A percentile compares a stretch with the other conserved stretches of the same genome.
phyloP scores from a whole-genome alignment of 768 basidiomycete species.

The Suillus subaureus region DNA sequence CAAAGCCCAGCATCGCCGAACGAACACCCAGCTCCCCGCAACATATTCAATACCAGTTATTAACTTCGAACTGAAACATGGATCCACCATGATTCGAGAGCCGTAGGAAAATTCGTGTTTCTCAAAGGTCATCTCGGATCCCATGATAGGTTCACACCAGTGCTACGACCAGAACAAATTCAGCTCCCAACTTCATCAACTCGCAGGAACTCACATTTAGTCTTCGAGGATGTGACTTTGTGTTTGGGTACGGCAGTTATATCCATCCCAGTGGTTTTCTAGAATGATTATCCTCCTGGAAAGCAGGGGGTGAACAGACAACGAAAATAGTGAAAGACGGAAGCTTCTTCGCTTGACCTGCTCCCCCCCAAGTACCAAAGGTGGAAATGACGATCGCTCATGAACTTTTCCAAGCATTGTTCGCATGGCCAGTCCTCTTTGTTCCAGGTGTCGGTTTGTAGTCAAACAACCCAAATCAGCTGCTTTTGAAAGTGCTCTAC shows the following conservation, averaged over 20 bases:
- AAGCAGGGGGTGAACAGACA: neutral
- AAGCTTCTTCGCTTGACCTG: slow-evolving; percentile 23
- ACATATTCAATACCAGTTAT: no score
- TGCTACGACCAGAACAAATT: neutral
- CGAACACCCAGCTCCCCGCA: no score
- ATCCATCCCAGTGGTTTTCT: slow-evolving; percentile 36
- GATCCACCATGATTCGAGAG: neutral
- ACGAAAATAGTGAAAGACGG: neutral
- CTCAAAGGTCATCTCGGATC: neutral
- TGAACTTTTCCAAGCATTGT: no score
- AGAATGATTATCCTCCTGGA: slow-evolving; percentile 11
- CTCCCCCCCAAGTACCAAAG: no score
- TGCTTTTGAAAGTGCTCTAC: no score
- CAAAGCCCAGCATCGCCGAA: no score
- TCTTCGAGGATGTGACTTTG: slow-evolving; percentile 5
- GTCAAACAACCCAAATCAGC: no score
- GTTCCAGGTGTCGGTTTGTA: no score
- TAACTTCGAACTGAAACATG: neutral
- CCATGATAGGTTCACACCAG: neutral
- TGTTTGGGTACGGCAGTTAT: slow-evolving; percentile 31
- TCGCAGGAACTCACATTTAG: slow-evolving; percentile 26
- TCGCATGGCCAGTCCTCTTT: no score
- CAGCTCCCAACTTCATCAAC: neutral
- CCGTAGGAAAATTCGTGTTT: neutral
- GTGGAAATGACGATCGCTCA: no score